These are phyloP conservation scores for Amaranthus hypochondriacus DNA, from an alignment of 148 eudicot genomes.

Conservation along the genomic window DNA sequence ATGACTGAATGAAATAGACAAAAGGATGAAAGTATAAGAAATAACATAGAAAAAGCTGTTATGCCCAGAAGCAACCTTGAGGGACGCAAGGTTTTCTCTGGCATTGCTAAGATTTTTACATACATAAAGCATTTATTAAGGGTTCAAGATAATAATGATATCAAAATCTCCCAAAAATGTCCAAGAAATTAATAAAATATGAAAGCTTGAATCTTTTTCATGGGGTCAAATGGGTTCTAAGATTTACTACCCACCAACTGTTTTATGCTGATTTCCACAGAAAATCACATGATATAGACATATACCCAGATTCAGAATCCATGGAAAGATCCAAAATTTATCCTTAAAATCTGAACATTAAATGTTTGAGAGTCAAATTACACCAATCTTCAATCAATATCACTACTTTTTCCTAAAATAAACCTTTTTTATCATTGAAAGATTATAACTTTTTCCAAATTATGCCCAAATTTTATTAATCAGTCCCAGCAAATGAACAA, in stretches of 20 bases:
- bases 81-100: conserved; percentile 46
- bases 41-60: conserved; percentile 39
- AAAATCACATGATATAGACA: conserved; percentile 11
- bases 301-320: conserved; percentile 10
- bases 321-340: conserved; percentile 12
- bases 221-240: background rate
- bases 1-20: conserved; percentile 50
- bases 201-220: background rate
- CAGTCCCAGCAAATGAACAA: conserved; percentile 5
- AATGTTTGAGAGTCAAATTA: background rate
- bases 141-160: conserved; percentile 7
- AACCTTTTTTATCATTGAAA: background rate
- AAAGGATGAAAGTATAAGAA: conserved; percentile 50
- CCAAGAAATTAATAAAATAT: background rate
- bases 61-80: conserved; percentile 50
- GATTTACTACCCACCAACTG: background rate
- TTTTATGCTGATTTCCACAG: conserved; percentile 12
- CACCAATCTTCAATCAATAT: conserved; percentile 2
- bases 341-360: conserved; percentile 5
- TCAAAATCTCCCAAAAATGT: background rate
- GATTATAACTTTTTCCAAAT: background rate
- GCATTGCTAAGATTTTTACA: conserved; percentile 29
- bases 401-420: conserved; percentile 8
- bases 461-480: conserved; percentile 4
- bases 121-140: conserved; percentile 26